Conservation (phyloP, 495 filamentous ascomycete species). For the Aspergillus asperescens region DNA sequence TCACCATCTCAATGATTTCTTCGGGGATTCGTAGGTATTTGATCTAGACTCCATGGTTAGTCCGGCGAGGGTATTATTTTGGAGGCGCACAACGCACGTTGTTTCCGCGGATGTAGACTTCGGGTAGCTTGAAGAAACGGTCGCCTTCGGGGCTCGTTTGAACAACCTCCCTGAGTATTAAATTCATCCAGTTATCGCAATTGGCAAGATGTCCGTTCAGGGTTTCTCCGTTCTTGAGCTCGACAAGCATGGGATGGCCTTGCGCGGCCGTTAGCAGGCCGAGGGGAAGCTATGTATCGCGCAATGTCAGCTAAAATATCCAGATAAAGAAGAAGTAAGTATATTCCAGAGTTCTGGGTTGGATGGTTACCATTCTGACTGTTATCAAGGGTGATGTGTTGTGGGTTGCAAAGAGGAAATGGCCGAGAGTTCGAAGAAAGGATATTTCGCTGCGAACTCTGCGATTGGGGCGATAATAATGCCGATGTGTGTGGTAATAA, state of each 20-base stretch:
- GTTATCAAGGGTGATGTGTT: background rate
- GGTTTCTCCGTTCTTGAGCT: conserved; percentile 98
- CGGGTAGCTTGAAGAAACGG: conserved; percentile 82
- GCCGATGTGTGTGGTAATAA: background rate
- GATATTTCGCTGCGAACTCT: background rate
- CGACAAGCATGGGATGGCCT: conserved; percentile 98
- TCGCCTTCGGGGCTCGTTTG: conserved; percentile 95
- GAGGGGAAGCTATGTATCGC: conserved; percentile 65
- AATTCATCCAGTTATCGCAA: conserved; percentile 99
- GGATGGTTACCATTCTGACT: conserved; percentile 20
- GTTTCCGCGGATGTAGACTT: conserved; percentile 94
- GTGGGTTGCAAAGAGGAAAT: background rate
- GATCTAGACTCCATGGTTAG: conserved; percentile 54
- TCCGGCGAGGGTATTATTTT: background rate
- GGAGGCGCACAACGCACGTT: conserved; percentile 57
- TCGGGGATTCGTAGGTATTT: conserved; percentile 96
- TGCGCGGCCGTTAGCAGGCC: conserved; percentile 91
- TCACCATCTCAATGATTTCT: conserved; percentile 89
- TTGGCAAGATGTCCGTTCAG: conserved; percentile 91
- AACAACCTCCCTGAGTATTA: conserved; percentile 95
- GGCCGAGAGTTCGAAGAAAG: background rate
- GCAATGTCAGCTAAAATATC: conserved; percentile 3
- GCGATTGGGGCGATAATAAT: background rate
- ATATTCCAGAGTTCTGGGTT: background rate
- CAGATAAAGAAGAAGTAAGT: too few species aligned